A percentile compares a stretch with the other conserved stretches of the same genome.
These are phyloP conservation scores for Plasmodium adleri DNA, from an alignment of 169 alveolate species.

Conservation along the genomic window DNA sequence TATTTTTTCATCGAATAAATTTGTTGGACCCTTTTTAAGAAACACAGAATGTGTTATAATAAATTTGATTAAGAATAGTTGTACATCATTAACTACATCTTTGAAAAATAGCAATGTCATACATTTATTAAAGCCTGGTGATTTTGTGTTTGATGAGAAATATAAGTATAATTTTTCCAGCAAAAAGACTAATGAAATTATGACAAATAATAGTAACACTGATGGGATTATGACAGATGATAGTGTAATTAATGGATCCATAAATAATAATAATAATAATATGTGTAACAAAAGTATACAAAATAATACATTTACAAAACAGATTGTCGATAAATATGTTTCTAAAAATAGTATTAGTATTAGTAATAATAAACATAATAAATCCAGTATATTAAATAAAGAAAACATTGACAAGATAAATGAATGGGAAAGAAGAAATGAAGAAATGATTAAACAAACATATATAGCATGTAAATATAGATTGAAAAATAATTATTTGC, in stretches of 20 bases:
- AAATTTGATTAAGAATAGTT: constrained; percentile 72
- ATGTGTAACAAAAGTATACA: neutral
- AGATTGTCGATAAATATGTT: too few relatives aligned
- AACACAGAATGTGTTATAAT: constrained; percentile 53
- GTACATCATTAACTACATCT: constrained; percentile 70
- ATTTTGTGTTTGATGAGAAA: constrained; percentile 44
- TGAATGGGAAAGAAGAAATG: constrained; percentile 27
- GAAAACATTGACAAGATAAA: constrained; percentile 15
- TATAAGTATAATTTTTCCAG: neutral
- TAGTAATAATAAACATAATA: neutral
- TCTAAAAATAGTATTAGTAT: too few relatives aligned
- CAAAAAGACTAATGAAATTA: neutral
- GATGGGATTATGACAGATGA: neutral
- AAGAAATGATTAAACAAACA: constrained; percentile 52
- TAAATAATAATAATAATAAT: neutral
- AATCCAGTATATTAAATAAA: constrained; percentile 5
- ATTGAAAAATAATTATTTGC: constrained; percentile 32
- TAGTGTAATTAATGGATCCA: neutral
- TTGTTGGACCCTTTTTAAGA: constrained; percentile 72
- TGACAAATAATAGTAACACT: too few relatives aligned
- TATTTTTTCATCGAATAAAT: constrained; percentile 50
- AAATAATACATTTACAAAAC: too few relatives aligned
- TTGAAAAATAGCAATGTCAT: constrained; percentile 52
- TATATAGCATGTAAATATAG: constrained; percentile 23
- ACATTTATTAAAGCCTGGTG: constrained; percentile 51